These are phyloP conservation scores for Oxyria digyna DNA, from an alignment of 148 eudicot species.

Conservation along the genomic window DNA sequence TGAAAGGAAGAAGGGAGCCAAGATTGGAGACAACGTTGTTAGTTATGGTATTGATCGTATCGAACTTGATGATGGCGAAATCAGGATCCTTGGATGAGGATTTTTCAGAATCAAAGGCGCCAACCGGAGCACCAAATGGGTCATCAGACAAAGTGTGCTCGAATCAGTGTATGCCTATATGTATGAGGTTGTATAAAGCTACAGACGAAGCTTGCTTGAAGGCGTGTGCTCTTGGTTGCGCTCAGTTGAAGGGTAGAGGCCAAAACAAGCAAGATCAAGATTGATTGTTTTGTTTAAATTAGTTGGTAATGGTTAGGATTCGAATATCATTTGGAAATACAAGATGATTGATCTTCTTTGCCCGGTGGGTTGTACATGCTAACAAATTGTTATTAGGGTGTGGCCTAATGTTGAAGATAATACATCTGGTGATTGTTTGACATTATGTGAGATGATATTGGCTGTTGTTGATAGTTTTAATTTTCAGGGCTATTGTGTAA, in stretches of 20 bases:
- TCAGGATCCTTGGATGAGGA: background rate
- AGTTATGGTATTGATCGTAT: background rate
- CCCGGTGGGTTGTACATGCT: too few species aligned
- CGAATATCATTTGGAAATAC: too few species aligned
- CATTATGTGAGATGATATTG: too few species aligned
- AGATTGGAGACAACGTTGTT: background rate
- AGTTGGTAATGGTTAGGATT: too few species aligned
- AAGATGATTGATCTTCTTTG: too few species aligned
- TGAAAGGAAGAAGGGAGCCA: background rate
- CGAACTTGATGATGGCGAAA: background rate
- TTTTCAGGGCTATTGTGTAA: too few species aligned
- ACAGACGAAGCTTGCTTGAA: background rate
- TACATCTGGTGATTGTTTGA: too few species aligned
- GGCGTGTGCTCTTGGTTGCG: background rate
- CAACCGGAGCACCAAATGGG: background rate
- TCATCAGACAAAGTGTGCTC: background rate
- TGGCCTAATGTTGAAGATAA: too few species aligned
- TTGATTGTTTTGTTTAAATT: too few species aligned
- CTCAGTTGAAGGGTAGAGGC: background rate
- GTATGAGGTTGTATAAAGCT: slow-evolving; percentile 1
- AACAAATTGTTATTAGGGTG: too few species aligned
- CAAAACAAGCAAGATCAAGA: too few species aligned
- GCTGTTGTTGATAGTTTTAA: too few species aligned
- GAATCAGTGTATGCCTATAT: background rate
- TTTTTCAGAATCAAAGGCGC: background rate